Percentiles rank a stretch among this genome's conserved stretches.
These are phyloP conservation scores for Amaranthus cruentus DNA, from an alignment of 148 eudicot genomes.

Conservation along the genomic window DNA sequence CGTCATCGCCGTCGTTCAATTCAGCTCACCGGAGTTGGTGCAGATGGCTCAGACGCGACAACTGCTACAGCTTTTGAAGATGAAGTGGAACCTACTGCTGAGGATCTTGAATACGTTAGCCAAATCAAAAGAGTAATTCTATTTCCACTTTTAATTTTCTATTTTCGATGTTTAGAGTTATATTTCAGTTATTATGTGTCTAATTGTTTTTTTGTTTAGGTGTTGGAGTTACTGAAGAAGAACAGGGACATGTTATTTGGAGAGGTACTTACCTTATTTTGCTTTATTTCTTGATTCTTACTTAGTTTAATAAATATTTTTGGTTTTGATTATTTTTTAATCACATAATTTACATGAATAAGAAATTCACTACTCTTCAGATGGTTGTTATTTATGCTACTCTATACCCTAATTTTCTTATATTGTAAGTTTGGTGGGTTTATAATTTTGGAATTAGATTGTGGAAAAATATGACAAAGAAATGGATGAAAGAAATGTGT, in stretches of 20 bases:
- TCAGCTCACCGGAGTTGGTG: constrained; percentile 2
- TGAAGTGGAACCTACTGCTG: constrained; percentile 47
- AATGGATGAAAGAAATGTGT: too few relatives aligned
- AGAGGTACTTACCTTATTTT: constrained; percentile 45
- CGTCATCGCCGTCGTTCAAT: constrained; percentile 13
- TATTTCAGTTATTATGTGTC: not conserved
- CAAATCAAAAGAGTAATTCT: constrained; percentile 59
- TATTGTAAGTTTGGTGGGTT: not conserved
- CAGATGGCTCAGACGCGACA: not conserved
- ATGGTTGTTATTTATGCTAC: not conserved
- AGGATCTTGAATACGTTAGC: constrained; percentile 57
- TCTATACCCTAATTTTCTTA: not conserved
- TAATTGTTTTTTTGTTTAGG: constrained; percentile 34
- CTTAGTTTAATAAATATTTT: not conserved
- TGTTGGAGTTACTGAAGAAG: constrained; percentile 81
- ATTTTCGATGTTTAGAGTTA: not conserved
- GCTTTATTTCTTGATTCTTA: not conserved
- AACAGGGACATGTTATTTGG: constrained; percentile 87
- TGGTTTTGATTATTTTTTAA: not conserved
- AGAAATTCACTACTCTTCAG: not conserved
- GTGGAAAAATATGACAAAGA: too few relatives aligned
- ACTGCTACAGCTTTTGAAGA: constrained; percentile 23
- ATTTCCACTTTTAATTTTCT: not conserved
- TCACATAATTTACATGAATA: not conserved
- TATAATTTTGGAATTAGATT: not conserved